Conservation (phyloP, 2,329 filamentous ascomycete genomes). For the Proliferodiscus dingleyae region DNA sequence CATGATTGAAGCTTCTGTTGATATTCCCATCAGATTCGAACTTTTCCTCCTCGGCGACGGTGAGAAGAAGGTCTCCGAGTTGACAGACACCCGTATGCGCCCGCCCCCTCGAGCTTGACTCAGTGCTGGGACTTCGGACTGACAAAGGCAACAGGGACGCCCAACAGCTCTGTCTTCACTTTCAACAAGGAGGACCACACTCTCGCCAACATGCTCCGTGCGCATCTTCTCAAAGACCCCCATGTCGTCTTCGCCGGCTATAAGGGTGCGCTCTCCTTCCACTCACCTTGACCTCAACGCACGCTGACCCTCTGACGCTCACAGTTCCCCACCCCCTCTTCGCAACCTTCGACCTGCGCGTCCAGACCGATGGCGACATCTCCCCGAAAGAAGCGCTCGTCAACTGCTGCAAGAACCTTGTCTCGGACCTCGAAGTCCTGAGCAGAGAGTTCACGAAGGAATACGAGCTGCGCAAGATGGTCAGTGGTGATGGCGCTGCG, state of each 20-base stretch:
- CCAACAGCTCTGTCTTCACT: constrained; percentile 91
- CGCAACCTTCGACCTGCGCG: constrained; percentile 63
- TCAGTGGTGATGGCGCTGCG: constrained; percentile 38
- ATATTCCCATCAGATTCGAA: constrained; percentile 65
- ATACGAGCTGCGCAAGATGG: constrained; percentile 84
- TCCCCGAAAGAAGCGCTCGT: constrained; percentile 86
- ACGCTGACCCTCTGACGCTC: neutral
- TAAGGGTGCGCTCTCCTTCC: constrained; percentile 57
- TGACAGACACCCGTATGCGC: constrained; percentile 80
- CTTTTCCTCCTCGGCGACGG: constrained; percentile 81
- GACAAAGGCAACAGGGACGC: constrained; percentile 77
- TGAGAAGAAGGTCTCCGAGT: constrained; percentile 90
- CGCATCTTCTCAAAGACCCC: constrained; percentile 77
- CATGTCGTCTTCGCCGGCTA: constrained; percentile 90
- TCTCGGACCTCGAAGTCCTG: constrained; percentile 73
- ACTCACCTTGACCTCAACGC: no score
- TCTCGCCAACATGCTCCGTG: constrained; percentile 81
- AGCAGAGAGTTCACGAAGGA: constrained; percentile 89
- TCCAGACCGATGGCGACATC: constrained; percentile 86
- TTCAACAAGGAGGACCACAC: constrained; percentile 98
- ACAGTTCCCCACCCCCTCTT: constrained; percentile 38
- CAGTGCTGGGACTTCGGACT: no score
- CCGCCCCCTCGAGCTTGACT: neutral
- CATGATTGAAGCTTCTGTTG: constrained; percentile 3
- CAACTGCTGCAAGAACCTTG: constrained; percentile 73